phyloP scores from a whole-genome alignment of 192 early-diverging fungal species.

The Coemansia sp. region DNA sequence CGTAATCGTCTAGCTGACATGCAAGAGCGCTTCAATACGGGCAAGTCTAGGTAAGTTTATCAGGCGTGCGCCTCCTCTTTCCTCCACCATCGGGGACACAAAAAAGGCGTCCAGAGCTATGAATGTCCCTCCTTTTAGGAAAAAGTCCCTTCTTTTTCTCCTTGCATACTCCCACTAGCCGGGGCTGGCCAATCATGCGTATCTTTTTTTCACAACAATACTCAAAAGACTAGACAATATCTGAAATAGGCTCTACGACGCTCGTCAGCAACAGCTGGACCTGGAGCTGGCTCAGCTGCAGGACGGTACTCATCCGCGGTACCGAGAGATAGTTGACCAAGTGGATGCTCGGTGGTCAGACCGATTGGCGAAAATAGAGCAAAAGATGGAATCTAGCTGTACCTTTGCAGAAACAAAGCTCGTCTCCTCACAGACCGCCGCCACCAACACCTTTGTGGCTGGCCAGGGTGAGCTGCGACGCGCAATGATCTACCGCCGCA shows the following conservation, averaged over 20 bases:
- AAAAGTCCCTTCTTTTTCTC: background rate
- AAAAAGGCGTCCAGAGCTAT: conserved; percentile 2
- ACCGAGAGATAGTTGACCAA: conserved; percentile 37
- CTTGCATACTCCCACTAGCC: conserved; percentile 12
- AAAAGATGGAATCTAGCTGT: conserved; percentile 27
- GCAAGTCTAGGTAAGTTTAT: conserved; percentile 40
- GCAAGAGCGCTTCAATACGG: conserved; percentile 42
- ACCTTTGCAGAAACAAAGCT: conserved; percentile 28
- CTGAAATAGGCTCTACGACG: conserved; percentile 41
- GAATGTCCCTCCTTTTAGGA: background rate
- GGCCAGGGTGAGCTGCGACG: conserved; percentile 32
- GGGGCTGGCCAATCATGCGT: conserved; percentile 3
- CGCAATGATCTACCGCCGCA: conserved; percentile 39
- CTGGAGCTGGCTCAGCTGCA: conserved; percentile 45
- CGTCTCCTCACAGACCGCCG: conserved; percentile 14
- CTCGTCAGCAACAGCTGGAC: conserved; percentile 46
- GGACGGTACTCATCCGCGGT: conserved; percentile 50
- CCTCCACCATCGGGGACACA: conserved; percentile 3
- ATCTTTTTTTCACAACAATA: background rate
- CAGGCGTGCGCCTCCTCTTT: background rate
- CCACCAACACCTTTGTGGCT: conserved; percentile 28
- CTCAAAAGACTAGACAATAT: background rate
- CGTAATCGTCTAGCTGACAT: conserved; percentile 46
- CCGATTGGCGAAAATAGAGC: conserved; percentile 37
- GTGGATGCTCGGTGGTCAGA: conserved; percentile 48